A percentile compares a stretch with the other conserved stretches of the same genome.
These are phyloP conservation scores for Trichophyton simii DNA, from an alignment of 2,329 filamentous ascomycete species.

Conservation along the genomic window DNA sequence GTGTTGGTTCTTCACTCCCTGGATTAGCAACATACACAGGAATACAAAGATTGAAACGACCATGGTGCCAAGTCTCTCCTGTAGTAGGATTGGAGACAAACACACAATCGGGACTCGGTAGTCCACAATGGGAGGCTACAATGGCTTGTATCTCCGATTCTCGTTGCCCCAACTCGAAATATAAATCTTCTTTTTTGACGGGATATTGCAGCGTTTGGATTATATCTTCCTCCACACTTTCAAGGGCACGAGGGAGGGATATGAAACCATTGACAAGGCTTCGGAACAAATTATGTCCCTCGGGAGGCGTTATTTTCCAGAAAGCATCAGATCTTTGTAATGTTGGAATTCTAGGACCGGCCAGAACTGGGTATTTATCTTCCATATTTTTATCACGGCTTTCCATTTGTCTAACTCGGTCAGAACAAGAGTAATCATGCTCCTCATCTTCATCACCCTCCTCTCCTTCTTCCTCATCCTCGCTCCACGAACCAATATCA, in stretches of 20 bases:
- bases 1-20: slow-evolving; percentile 3
- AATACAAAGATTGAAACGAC: slow-evolving; percentile 13
- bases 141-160: slow-evolving; percentile 8
- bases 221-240: slow-evolving; percentile 10
- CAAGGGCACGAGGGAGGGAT: slow-evolving; percentile 8
- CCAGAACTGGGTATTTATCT: neutral
- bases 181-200: slow-evolving; percentile 5
- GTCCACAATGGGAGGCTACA: slow-evolving; percentile 11
- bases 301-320: neutral
- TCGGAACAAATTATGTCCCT: neutral
- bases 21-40: slow-evolving; percentile 9
- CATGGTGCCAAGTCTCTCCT: slow-evolving; percentile 9
- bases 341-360: neutral
- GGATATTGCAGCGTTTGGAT: slow-evolving; percentile 7
- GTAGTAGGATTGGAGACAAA: slow-evolving; percentile 7
- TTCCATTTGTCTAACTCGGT: too few relatives aligned
- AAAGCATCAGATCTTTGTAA: neutral
- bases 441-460: too few relatives aligned
- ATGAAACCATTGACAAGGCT: neutral
- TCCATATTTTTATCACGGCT: neutral
- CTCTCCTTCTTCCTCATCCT: too few relatives aligned
- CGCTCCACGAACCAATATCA: too few relatives aligned
- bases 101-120: slow-evolving; percentile 8
- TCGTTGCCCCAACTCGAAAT: slow-evolving; percentile 1
- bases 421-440: too few relatives aligned